Evolutionary conservation across 164 flowering plant species (phyloP).

Genomic region (Sedum album): DNA sequence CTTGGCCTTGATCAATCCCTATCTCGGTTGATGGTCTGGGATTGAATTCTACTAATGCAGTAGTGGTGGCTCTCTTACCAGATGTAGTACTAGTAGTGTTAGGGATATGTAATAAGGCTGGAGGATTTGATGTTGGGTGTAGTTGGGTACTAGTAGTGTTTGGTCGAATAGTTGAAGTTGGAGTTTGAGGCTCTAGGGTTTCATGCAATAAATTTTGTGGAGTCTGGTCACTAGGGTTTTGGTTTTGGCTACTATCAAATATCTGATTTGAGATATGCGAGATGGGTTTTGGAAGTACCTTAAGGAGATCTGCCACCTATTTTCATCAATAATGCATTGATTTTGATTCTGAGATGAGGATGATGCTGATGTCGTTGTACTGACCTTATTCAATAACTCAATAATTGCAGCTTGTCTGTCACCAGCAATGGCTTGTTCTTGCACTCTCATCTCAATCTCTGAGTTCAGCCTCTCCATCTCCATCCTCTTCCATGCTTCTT

Average conservation of each 20-base stretch:
- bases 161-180: slow-evolving; percentile 9
- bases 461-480: slow-evolving; percentile 43
- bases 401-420: slow-evolving; percentile 52
- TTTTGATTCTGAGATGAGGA: slow-evolving; percentile 15
- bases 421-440: slow-evolving; percentile 45
- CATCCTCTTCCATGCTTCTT: slow-evolving; percentile 68
- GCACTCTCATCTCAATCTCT: slow-evolving; percentile 49
- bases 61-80: neutral
- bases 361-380: slow-evolving; percentile 2
- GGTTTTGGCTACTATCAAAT: slow-evolving; percentile 15
- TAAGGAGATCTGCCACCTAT: slow-evolving; percentile 10
- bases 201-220: slow-evolving; percentile 9
- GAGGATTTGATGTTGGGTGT: slow-evolving; percentile 3
- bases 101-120: neutral
- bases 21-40: neutral
- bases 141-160: neutral
- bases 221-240: slow-evolving; percentile 2
- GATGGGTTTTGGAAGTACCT: slow-evolving; percentile 12
- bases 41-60: neutral
- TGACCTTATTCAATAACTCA: slow-evolving; percentile 45
- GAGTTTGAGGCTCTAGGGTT: slow-evolving; percentile 17
- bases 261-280: slow-evolving; percentile 17
- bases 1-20: neutral
- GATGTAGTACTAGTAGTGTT: neutral
- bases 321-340: slow-evolving; percentile 5